Base-by-base conservation (phyloP, 2,329 filamentous ascomycete genomes). In the Penicillium sp. region DNA sequence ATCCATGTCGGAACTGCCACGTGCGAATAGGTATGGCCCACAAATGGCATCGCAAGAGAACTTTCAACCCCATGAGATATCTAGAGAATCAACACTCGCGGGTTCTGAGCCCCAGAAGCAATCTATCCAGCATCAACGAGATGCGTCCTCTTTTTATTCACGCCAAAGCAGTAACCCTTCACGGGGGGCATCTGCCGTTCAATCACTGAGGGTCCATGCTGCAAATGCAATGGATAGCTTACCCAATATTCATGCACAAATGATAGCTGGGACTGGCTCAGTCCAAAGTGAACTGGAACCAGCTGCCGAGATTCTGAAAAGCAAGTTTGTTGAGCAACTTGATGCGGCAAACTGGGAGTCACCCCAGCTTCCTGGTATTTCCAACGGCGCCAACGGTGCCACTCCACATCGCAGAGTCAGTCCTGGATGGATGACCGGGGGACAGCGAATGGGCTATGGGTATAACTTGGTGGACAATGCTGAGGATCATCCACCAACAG, bases 391-490 rank as follows among this genome's bases (percentile, higher is more conserved):
- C 9, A 47, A 52, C 26, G 53, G 50, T n/a, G 19, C 38, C n/a
- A 51, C 37, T 7, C 53, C 61, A 17, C 58, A 67, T 44, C 70
- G 72, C 16, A 73, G 66, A 59, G 64, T 74, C 42, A 77, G 75
- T 46, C 59, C 73, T 30, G 75, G 73, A 22, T 77, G 75, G 75
- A 69, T 77, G 67, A 73, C 74, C 10, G 73, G 67, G 22, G 74
- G 74, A 4, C 70, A 69, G 54, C 69, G 74, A 19, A 59, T 70
- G 41, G 74, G 74, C 1, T 77, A 76, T 59, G 73, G 73, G 2
- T 77, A 76, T 54, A 67, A 59, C 16, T 63, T 73, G 49, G 69
- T 76, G 14, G 51, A 62, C 19, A 57, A 62, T 25, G 58, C 63
- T n/a, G 66, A 69, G 7, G 59, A 62, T 16, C 53, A 41, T 7